Base-by-base conservation (phyloP, 2,329 filamentous ascomycete genomes). In the Colletotrichum filicis region DNA sequence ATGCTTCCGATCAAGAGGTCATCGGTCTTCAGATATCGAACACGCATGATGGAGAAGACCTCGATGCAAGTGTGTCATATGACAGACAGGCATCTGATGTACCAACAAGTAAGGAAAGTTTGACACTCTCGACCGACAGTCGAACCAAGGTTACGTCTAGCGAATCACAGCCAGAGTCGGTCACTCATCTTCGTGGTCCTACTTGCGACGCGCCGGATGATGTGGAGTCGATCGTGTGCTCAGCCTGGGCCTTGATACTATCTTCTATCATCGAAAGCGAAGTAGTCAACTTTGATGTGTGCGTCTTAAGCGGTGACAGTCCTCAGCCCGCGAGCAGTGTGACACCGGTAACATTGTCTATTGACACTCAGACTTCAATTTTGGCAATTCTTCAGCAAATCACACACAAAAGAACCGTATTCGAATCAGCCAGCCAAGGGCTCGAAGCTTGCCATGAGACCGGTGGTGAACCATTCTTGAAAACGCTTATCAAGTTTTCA, bases 241-340 rank as follows among this genome's bases (percentile, higher is more conserved):
- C 57, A 11, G 68, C 64, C 9, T 71, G 68, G 68, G 65, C 68
- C 19, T 30, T 71, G 35, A 16, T 49, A 9, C 28, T 71, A 3
- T 71, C 69, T 1, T 57, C 69, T 0, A 11, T 22, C 30, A 14
- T 16, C 14, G 49, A n/a, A 11, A 30, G 35, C 2, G 22, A 63
- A 8, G 5, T 56, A 7, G 35, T 62, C 8, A 3, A 2, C 7
- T 62, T 68, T 49, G n/a, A 26, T 2, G 14, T 56, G 4, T 24
- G 26, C n/a, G 24, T 42, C 1, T 3, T 19, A 0, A 19, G 11
- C 9, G 16, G 14, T 52, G 35, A n/a, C 2, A 28, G 2, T 19
- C 14, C 22, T 4, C 5, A 30, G 9, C 3, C 9, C 26, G 9
- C 19, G 5, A 4, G 16, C 9, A 14, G 12, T 5, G 11, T 12